phyloP scores from a whole-genome alignment of 768 basidiomycete genomes.

The Strobilomyces dryophilus region DNA sequence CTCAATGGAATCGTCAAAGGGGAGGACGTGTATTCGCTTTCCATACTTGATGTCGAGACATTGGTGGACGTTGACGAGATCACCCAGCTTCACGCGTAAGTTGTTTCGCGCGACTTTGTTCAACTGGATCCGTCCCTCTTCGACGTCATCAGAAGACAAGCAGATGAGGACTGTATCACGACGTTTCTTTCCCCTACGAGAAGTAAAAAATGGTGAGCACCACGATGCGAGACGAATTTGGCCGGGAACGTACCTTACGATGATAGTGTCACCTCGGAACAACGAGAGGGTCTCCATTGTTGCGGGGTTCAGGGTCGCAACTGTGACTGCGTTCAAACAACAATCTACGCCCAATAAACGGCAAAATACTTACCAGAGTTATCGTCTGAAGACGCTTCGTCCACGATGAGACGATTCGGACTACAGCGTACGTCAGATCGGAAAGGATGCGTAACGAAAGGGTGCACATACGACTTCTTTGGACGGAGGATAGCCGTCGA shows the following conservation, averaged over 20 bases:
- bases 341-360: constrained; percentile 11
- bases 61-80: constrained; percentile 92
- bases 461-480: constrained; percentile 90
- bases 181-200: constrained; percentile 87
- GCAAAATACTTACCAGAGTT: constrained; percentile 70
- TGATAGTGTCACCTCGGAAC: constrained; percentile 97
- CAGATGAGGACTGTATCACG: constrained; percentile 97
- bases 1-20: constrained; percentile 98
- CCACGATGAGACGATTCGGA: constrained; percentile 96
- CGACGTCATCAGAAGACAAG: constrained; percentile 91
- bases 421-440: constrained; percentile 40
- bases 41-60: constrained; percentile 99
- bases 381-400: constrained; percentile 91
- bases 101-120: constrained; percentile 99
- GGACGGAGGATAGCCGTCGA: constrained; percentile 94
- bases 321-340: constrained; percentile 34
- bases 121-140: constrained; percentile 96
- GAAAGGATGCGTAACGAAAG: constrained; percentile 5
- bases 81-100: constrained; percentile 94
- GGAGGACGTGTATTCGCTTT: constrained; percentile 93
- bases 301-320: constrained; percentile 91
- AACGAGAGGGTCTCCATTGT: constrained; percentile 94
- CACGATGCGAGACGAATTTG: background rate
- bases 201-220: constrained; percentile 2
- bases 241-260: constrained; percentile 62